A percentile compares a stretch with the other conserved stretches of the same genome.
phyloP scores from a whole-genome alignment of 2,329 filamentous ascomycete species.

The Paecilomyces variotii region DNA sequence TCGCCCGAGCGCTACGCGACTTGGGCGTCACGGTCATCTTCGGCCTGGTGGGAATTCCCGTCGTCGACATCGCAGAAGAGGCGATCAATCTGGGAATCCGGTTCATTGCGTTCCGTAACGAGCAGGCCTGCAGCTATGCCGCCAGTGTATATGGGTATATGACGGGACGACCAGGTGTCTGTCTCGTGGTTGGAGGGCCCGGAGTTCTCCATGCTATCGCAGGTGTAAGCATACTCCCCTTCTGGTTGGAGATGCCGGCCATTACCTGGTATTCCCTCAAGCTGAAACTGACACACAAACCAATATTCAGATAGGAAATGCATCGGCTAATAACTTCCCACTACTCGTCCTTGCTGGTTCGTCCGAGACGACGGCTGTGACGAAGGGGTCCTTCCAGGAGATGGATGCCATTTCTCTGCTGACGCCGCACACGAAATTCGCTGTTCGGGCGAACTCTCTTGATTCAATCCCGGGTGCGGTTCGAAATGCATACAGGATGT shows the following conservation, averaged over 20 bases:
- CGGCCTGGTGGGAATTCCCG: conserved; percentile 48
- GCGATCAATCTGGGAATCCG: conserved; percentile 49
- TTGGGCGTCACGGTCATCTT: conserved; percentile 46
- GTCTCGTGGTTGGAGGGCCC: conserved; percentile 52
- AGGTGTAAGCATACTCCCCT: conserved; percentile 34
- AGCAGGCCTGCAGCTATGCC: conserved; percentile 52
- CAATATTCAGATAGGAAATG: conserved; percentile 36
- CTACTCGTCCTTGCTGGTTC: conserved; percentile 48
- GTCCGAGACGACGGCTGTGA: conserved; percentile 43
- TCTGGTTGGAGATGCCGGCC: conserved; percentile 4
- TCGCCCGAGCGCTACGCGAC: conserved; percentile 42
- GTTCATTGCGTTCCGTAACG: conserved; percentile 52
- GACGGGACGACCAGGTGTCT: conserved; percentile 49
- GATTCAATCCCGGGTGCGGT: conserved; percentile 42
- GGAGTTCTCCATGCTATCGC: conserved; percentile 52
- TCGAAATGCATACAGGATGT: conserved; percentile 44
- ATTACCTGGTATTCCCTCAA: not conserved
- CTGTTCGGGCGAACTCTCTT: conserved; percentile 38
- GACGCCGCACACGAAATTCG: conserved; percentile 46
- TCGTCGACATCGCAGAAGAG: conserved; percentile 51
- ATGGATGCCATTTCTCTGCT: conserved; percentile 48
- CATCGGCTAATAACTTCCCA: conserved; percentile 48
- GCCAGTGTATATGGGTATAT: conserved; percentile 53
- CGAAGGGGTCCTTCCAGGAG: conserved; percentile 51
- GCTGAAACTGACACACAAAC: conserved; percentile 1